Base-by-base conservation (phyloP, 2,329 filamentous ascomycete species). In the Fusarium brevicatenulatum region DNA sequence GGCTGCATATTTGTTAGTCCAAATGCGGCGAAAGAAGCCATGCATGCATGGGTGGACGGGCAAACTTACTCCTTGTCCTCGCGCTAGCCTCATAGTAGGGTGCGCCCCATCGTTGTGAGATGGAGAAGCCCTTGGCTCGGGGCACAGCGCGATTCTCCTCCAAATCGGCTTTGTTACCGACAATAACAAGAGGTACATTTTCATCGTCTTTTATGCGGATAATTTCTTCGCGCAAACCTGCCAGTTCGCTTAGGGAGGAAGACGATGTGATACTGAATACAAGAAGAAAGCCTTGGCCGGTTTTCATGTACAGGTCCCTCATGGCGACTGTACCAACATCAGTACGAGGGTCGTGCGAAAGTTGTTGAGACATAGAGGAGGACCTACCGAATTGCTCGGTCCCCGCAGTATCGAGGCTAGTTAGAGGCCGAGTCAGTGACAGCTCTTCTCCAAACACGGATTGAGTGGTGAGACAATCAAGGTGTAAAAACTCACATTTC, bases 21-120 rank as follows among this genome's bases (percentile, higher is more conserved):
- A 49, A 52, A 73, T 68, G 57, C 66, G 62, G 68, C 63, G 49
- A 60, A 56, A 53, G 42, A 43, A 53, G 47, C 68, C 40, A 42
- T 21, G 47, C 44, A 42, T n/a, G 44, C 34, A 54, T 63, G 49
- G 57, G 56, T 23, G 36, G 9, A 37, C 36, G 53, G 65, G 63
- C 37, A 49, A 66, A 82, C 87, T 79, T 80, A 93, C 79, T 93
- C 78, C 92, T 87, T 76, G 93, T 91, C 72, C 95, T 88, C 56
- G 95, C 95, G 71, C 93, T 95, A 40, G 95, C 92, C 84, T 97
- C 95, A 79, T 97, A 97, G 81, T 97, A 97, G 1, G 95, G 95
- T 40, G 93, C 93, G 25, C 92, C 92, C 95, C 95, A 97, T 78
- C 89, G 89, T 79, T 96, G 93, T n/a, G 93, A 95, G 71, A 97